phyloP scores from a whole-genome alignment of 2,329 filamentous ascomycete species.

The Aspergillus melleus region DNA sequence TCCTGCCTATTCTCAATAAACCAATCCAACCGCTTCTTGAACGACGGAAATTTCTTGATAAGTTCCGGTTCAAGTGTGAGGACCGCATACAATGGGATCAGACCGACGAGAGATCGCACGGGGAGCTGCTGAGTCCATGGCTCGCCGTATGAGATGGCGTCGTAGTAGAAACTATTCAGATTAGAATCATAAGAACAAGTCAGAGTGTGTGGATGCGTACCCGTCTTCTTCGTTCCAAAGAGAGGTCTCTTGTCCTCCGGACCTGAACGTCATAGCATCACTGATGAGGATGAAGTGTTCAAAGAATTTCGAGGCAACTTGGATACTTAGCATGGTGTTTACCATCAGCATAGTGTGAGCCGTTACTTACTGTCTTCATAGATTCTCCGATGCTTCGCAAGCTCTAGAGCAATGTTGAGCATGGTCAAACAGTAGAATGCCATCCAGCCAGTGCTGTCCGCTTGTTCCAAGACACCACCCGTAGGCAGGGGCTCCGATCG shows the following conservation, averaged over 20 bases:
- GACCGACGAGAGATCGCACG: conserved; percentile 84
- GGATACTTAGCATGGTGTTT: background rate
- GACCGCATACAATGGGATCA: conserved; percentile 91
- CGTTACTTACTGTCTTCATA: conserved; percentile 72
- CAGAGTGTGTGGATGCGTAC: conserved; percentile 20
- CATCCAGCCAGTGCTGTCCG: conserved; percentile 99
- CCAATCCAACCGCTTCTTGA: conserved; percentile 93
- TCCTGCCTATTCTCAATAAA: conserved; percentile 87
- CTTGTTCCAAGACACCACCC: conserved; percentile 89
- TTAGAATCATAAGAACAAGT: conserved; percentile 14
- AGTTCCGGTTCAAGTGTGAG: conserved; percentile 91
- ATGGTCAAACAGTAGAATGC: conserved; percentile 95
- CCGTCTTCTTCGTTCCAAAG: conserved; percentile 94
- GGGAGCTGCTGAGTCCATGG: conserved; percentile 92
- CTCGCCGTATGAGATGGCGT: conserved; percentile 94
- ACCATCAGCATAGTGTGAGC: background rate
- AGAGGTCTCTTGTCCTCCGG: conserved; percentile 71
- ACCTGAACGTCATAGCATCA: conserved; percentile 90
- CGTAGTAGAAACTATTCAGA: conserved; percentile 78
- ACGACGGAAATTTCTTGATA: conserved; percentile 84
- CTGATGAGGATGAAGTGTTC: conserved; percentile 98
- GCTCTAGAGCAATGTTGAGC: conserved; percentile 93
- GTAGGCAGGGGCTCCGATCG: conserved; percentile 92
- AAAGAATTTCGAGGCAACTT: conserved; percentile 94
- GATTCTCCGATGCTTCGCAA: conserved; percentile 90